phyloP scores from a whole-genome alignment of 768 basidiomycete genomes.

The Zangia roseola region DNA sequence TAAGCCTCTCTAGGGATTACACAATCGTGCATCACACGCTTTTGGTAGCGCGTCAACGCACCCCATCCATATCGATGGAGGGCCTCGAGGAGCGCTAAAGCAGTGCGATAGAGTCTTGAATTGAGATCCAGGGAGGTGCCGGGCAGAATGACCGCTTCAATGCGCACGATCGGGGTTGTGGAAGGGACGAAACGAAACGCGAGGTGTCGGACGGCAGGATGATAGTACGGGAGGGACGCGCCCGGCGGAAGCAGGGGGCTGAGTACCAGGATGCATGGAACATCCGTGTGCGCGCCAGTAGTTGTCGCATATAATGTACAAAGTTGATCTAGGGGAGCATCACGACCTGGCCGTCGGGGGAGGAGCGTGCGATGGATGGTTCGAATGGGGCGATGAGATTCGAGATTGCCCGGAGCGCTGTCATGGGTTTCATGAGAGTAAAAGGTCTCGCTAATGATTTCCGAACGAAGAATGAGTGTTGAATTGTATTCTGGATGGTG shows the following conservation, averaged over 20 bases:
- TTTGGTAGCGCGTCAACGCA: constrained; percentile 75
- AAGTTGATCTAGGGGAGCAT: constrained; percentile 69
- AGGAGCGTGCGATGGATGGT: constrained; percentile 68
- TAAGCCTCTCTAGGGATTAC: constrained; percentile 74
- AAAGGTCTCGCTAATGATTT: constrained; percentile 43
- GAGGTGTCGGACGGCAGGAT: constrained; percentile 77
- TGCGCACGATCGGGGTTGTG: constrained; percentile 22
- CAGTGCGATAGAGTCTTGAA: constrained; percentile 77
- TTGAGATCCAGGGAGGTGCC: constrained; percentile 46
- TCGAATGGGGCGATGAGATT: constrained; percentile 41
- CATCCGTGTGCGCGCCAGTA: constrained; percentile 19
- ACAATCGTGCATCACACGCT: constrained; percentile 82
- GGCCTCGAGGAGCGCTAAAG: constrained; percentile 75
- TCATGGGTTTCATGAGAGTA: constrained; percentile 42
- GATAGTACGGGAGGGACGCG: constrained; percentile 77
- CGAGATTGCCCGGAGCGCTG: constrained; percentile 20
- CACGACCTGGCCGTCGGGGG: constrained; percentile 76
- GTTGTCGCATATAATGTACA: constrained; percentile 64
- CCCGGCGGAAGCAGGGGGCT: constrained; percentile 53
- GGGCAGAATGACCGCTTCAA: constrained; percentile 39
- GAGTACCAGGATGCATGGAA: constrained; percentile 47
- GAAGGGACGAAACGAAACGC: constrained; percentile 70
- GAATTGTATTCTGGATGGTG: constrained; percentile 94
- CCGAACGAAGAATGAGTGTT: constrained; percentile 84
- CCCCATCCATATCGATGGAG: constrained; percentile 91